Evolutionary conservation across 495 filamentous ascomycete species (phyloP).

Genomic region (Penicillium parvum): DNA sequence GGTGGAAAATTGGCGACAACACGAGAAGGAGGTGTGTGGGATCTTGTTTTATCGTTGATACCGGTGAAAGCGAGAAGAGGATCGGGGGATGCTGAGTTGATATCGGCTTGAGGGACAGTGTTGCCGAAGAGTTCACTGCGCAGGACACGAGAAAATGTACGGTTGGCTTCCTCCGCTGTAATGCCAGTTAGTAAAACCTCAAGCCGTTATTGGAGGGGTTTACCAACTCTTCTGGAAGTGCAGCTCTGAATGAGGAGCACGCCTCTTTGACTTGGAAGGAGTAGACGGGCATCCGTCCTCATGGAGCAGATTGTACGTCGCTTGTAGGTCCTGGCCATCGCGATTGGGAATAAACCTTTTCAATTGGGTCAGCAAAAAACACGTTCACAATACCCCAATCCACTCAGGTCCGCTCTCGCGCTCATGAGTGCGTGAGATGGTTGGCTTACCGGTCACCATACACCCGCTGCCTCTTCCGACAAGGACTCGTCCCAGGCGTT

Average conservation of each 20-base stretch:
- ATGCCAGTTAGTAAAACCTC: conserved; percentile 36
- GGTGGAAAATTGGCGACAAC: conserved; percentile 57
- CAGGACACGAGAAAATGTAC: conserved; percentile 83
- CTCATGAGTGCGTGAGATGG: too few relatives aligned
- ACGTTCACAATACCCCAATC: too few relatives aligned
- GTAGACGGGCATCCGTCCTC: conserved; percentile 90
- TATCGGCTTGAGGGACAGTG: conserved; percentile 76
- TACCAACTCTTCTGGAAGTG: conserved; percentile 87
- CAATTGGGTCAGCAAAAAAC: conserved; percentile 3
- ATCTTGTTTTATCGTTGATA: conserved; percentile 64
- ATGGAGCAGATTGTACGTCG: conserved; percentile 84
- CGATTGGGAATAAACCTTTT: conserved; percentile 90
- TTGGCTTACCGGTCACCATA: conserved; percentile 70
- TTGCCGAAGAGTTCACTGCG: conserved; percentile 87
- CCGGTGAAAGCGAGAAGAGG: conserved; percentile 54
- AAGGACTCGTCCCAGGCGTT: conserved; percentile 73
- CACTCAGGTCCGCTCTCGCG: too few relatives aligned
- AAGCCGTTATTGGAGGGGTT: background rate
- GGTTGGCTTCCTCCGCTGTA: conserved; percentile 90
- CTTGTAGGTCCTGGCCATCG: conserved; percentile 86
- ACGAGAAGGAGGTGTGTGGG: conserved; percentile 75
- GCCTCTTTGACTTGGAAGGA: conserved; percentile 75
- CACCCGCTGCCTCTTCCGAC: conserved; percentile 79
- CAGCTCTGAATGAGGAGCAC: conserved; percentile 84
- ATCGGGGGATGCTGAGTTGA: conserved; percentile 62